Base-by-base conservation (phyloP, 441 rosid species). In the Lepidium campestre region DNA sequence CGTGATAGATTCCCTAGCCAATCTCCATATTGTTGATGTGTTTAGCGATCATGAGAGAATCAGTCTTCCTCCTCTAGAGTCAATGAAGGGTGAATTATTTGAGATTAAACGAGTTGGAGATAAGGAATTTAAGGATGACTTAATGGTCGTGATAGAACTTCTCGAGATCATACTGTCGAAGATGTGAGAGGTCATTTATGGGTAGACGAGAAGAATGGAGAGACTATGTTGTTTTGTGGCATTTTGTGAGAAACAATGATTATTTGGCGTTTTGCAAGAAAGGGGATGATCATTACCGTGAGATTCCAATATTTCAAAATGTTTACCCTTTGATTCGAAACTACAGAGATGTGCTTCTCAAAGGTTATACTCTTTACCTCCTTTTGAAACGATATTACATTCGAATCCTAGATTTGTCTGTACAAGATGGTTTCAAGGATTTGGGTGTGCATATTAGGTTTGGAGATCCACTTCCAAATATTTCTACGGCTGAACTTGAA, bases 1-100 rank as follows among this genome's bases (percentile, higher is more conserved):
- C 12, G 32, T 7, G 4, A 0, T 56, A 12, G 45, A 36, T 37
- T 22, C 45, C 25, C 7, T 0, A 7, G 10, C 36, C 36, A 15
- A 35, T 46, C 32, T 47, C 10, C 34, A 22, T 34, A 62, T 62
- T 7, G 2, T 36, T 15, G 57, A 61, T 20, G 3, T 61, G 3
- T 11, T 61, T 32, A 44, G 45, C 45, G 6, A 11, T 23, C n/a
- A n/a, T 3, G 8, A 44, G 1, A 66, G 1, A 13, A 55, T 66
- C 18, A 4, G 12, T 32, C 71, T 66, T 22, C 62, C 54, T 11
- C 52, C 62, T 54, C 54, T 57, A 56, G 71, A 57, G 29, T 67
- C 57, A 10, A 10, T 27, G 2, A 42, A 18, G 2, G 36, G 39
- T 42, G 15, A 9, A 6, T 2, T 3, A 2, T 29, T 6, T 27